Evolutionary conservation across 805 yeast genomes (phyloP), one percentile per base, ranked within the genome.

Genomic region (Kuraishia ogatae): DNA sequence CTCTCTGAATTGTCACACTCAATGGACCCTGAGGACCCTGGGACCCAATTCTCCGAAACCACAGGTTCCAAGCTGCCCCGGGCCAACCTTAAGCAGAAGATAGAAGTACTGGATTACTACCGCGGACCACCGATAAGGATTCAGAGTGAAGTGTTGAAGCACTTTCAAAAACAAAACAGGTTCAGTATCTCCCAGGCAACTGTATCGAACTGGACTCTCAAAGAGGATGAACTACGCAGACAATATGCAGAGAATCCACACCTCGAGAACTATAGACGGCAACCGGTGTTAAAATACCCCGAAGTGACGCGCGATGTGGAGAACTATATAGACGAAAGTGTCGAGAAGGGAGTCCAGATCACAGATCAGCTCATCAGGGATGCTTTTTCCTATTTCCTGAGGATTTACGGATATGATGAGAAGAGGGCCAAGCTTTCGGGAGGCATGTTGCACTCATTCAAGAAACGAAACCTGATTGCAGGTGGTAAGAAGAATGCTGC

Each of bases 101-200:
- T 71, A 10, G 61, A 61, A 50, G 74, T 70, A 3, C 56, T 71
- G 48, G 70, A 71, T 50, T 69, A 62, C 50, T 52, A 66, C n/a
- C 51, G 52, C 15, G 71, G 71, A 0, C 70, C 69, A 1, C 74
- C 71, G 7, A 50, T 35, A n/a, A 48, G 59, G 5, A 52, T 67
- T 0, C 73, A 71, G 51, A 53, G 55, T 28, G 69, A 68, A 20
- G 59, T 66, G 0, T 51, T 69, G 22, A 53, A 53, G 7, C 63
- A 65, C 55, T 69, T 69, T 59, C 57, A 57, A 19, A 50, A 53
- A 1, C 58, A 53, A 15, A 57, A 56, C 10, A 50, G 53, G 35
- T 70, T 71, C 54, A 57, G 69, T 21, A 64, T 71, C 17, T 68
- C 73, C 22, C 73, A 67, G 57, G 70, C 72, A 7, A 69, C 74